These are phyloP conservation scores for Boletus vinaceobasis DNA, from an alignment of 768 basidiomycete species.

Conservation along the genomic window DNA sequence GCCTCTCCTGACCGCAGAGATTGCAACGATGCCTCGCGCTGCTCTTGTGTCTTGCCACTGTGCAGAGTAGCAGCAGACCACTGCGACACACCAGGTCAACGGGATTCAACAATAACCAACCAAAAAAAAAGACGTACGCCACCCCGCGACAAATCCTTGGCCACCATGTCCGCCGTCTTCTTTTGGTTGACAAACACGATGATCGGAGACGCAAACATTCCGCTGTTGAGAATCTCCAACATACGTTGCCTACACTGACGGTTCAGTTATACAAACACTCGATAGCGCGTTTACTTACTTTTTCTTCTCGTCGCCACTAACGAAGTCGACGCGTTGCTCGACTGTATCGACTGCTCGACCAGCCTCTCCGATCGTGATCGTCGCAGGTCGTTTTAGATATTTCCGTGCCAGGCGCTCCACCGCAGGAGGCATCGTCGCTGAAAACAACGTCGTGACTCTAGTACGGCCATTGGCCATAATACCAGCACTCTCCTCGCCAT, in stretches of 20 bases:
- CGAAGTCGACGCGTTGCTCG: slow-evolving; percentile 93
- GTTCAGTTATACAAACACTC: slow-evolving; percentile 8
- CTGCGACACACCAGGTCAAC: slow-evolving; percentile 36
- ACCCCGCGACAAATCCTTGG: slow-evolving; percentile 87
- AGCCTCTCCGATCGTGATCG: slow-evolving; percentile 97
- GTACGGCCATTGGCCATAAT: slow-evolving; percentile 59
- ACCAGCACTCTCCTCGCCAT: slow-evolving; percentile 57
- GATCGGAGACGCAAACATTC: slow-evolving; percentile 81
- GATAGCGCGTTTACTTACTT: slow-evolving; percentile 54
- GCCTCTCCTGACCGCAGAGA: slow-evolving; percentile 81
- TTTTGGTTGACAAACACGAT: slow-evolving; percentile 99
- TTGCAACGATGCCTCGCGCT: slow-evolving; percentile 90
- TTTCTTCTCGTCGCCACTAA: slow-evolving; percentile 92
- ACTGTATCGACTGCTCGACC: slow-evolving; percentile 98
- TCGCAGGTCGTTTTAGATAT: slow-evolving; percentile 88
- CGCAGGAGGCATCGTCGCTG: slow-evolving; percentile 97
- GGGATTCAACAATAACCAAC: not conserved
- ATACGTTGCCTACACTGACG: slow-evolving; percentile 59
- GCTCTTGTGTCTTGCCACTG: slow-evolving; percentile 97
- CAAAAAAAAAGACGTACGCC: slow-evolving; percentile 62
- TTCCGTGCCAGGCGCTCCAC: slow-evolving; percentile 94
- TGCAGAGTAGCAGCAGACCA: slow-evolving; percentile 92
- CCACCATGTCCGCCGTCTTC: slow-evolving; percentile 98
- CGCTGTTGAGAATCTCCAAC: slow-evolving; percentile 90
- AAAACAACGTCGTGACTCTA: slow-evolving; percentile 94